These are phyloP conservation scores for Pseudotulostoma volvatum DNA, from an alignment of 495 filamentous ascomycete species.

Conservation along the genomic window DNA sequence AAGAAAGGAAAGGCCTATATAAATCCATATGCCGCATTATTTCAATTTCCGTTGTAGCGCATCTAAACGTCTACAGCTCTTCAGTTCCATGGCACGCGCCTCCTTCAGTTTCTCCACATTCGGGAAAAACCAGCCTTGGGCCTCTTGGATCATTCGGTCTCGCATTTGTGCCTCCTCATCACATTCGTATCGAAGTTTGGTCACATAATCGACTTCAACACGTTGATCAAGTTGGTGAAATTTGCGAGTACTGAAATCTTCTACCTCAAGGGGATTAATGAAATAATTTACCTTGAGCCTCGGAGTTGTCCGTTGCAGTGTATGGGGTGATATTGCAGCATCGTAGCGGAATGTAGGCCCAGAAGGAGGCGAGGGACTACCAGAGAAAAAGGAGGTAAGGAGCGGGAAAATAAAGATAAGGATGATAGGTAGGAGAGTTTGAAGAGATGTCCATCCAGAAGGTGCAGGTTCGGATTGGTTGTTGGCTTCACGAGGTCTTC, in stretches of 20 bases:
- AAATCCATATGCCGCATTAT: constrained; percentile 1
- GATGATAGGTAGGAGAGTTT: constrained; percentile 66
- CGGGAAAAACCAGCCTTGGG: constrained; percentile 75
- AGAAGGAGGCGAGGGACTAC: constrained; percentile 32
- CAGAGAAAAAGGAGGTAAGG: constrained; percentile 63
- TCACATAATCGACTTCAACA: constrained; percentile 59
- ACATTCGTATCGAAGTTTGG: constrained; percentile 48
- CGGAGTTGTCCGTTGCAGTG: constrained; percentile 51
- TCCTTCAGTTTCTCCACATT: constrained; percentile 61
- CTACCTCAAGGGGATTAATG: constrained; percentile 62
- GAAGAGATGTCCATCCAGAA: constrained; percentile 29
- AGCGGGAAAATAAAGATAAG: constrained; percentile 80
- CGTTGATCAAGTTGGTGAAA: constrained; percentile 55
- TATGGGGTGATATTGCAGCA: constrained; percentile 47
- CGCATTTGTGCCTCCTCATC: constrained; percentile 48
- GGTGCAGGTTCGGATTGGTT: constrained; percentile 32
- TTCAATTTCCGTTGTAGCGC: constrained; percentile 22
- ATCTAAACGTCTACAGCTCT: constrained; percentile 37
- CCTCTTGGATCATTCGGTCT: constrained; percentile 54
- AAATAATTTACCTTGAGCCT: constrained; percentile 64
- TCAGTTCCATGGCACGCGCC: constrained; percentile 44
- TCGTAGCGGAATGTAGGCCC: constrained; percentile 61
- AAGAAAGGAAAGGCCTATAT: too few species aligned
- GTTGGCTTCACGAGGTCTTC: constrained; percentile 52
- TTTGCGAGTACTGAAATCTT: constrained; percentile 46